phyloP scores from a whole-genome alignment of 1,284 basidiomycete genomes.

The Cutaneotrichosporon arboriforme region DNA sequence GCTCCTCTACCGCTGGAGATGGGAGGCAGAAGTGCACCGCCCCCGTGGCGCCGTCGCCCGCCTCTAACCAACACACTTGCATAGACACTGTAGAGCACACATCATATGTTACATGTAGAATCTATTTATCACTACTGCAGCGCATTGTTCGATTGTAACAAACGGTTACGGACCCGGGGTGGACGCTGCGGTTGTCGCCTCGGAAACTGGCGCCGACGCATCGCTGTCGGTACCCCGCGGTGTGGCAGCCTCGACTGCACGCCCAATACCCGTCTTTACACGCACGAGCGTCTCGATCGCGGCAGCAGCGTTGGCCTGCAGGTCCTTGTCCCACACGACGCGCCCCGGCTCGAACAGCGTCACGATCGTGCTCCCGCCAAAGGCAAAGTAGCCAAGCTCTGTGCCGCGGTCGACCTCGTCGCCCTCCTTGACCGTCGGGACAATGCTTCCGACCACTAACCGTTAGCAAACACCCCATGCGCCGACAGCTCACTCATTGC shows the following conservation, averaged over 20 bases:
- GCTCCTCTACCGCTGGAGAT: not conserved
- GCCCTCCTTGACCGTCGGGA: constrained; percentile 78
- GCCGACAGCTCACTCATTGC: constrained; percentile 63
- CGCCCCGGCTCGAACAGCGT: constrained; percentile 74
- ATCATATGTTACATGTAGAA: not conserved
- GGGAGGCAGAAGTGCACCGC: not conserved
- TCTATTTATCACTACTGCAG: not conserved
- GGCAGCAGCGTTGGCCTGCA: constrained; percentile 75
- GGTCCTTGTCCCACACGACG: constrained; percentile 83
- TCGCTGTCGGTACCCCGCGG: not conserved
- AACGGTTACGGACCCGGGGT: too few relatives aligned
- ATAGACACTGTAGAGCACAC: not conserved
- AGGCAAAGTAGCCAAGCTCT: constrained; percentile 90
- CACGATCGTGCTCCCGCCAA: constrained; percentile 89
- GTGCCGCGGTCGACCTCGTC: constrained; percentile 72
- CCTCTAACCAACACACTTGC: not conserved
- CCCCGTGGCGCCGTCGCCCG: not conserved
- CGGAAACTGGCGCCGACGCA: not conserved
- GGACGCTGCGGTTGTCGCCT: too few relatives aligned
- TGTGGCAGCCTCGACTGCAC: constrained; percentile 1
- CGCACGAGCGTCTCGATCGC: constrained; percentile 81
- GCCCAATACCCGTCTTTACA: constrained; percentile 77
- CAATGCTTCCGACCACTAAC: constrained; percentile 75
- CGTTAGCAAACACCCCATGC: constrained; percentile 6
- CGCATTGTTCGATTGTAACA: too few relatives aligned